Percentiles rank a stretch among this genome's conserved stretches.
phyloP scores from a whole-genome alignment of 2,329 filamentous ascomycete genomes.

The Apiospora marii region DNA sequence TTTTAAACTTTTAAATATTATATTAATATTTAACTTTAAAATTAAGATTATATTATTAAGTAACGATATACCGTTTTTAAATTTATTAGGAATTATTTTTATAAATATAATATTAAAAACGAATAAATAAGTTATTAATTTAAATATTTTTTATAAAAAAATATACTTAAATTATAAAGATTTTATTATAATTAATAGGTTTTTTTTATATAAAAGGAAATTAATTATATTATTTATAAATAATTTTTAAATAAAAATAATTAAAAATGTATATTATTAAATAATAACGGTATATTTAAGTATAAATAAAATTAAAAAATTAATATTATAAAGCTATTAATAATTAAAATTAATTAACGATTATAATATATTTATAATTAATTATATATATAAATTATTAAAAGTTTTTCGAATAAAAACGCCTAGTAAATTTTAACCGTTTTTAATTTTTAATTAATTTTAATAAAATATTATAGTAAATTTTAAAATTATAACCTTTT shows the following conservation, averaged over 20 bases:
- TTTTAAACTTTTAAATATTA: neutral
- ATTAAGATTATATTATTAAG: conserved; percentile 1
- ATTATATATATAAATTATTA: neutral
- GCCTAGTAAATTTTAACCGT: neutral
- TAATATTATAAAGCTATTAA: neutral
- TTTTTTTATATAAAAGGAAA: neutral
- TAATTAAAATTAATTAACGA: neutral
- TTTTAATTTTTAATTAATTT: neutral
- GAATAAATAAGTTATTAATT: neutral
- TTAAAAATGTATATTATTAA: too few relatives aligned
- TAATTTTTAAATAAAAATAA: too few relatives aligned
- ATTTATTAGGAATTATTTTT: neutral
- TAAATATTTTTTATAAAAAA: neutral
- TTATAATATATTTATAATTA: neutral
- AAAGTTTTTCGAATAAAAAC: neutral
- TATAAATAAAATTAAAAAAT: neutral
- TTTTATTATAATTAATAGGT: neutral
- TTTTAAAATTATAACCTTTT: neutral
- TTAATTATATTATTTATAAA: neutral
- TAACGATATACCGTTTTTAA: neutral
- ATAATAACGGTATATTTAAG: too few relatives aligned
- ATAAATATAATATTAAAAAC: neutral
- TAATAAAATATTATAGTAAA: neutral
- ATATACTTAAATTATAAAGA: neutral
- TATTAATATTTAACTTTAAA: neutral